Evolutionary conservation across 108 stramenopile species (phyloP), one percentile per base, ranked within the genome.

Genomic region (Aurantiochytrium sp.): DNA sequence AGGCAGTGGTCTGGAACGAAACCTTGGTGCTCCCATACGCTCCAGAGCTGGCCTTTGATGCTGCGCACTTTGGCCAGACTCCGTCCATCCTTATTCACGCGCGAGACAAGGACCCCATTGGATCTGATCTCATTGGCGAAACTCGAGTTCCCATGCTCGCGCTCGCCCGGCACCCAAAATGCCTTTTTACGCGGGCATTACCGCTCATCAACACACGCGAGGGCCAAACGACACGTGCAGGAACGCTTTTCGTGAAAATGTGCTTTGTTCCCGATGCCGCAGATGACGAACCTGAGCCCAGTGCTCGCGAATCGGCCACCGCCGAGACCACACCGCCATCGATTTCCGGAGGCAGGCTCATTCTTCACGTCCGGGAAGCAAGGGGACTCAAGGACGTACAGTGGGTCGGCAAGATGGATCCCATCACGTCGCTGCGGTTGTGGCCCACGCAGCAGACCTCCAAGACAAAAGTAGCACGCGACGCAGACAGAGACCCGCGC

Each of bases 361-460:
- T 28, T 12, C 49, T 83, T 53, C 45, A 12, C 5, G 51, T 83
- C 25, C 6, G 19, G 12, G 51, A 3, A 6, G 76, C 76, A 83
- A 83, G 76, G 49, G 76, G 76, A 16, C 76, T 83, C 76, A 53
- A 47, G 49, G 76, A 83, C 3, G 76, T 83, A 0, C 45, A 83
- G 28, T 83, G 76, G 76, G 14, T 83, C n/a, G 76, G 76, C 12
- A 83, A 83, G n/a, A 83, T 83, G 76, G 51, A 83, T 12, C 76
- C 76, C 49, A 53, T 23, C 3, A 45, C 51, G 1, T n/a, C n/a
- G 45, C 51, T 83, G 4, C 51, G 76, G n/a, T 23, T 83, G 19
- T 83, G 76, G 76, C 76, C 76, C 19, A 23, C n/a, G 16, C 12
- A 53, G 44, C 49, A 83, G 76, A 12, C 51, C 4, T 12, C 49